Conservation (phyloP, 2,329 filamentous ascomycete species). For the Fusarium sp. region DNA sequence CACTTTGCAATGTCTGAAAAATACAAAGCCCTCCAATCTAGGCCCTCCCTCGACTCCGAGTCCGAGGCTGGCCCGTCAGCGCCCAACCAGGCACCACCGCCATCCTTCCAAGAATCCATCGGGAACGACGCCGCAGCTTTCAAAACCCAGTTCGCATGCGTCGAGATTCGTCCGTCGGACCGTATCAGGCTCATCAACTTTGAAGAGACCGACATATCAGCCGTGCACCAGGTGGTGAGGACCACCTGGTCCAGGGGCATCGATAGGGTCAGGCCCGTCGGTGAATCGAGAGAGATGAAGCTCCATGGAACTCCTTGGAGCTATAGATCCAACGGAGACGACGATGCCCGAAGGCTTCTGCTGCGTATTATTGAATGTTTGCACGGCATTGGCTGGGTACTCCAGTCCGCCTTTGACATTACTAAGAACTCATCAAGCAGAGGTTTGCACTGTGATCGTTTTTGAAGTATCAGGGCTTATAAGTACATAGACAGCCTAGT, state of each 20-base stretch:
- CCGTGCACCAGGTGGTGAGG: constrained; percentile 2
- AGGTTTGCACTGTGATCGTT: neutral
- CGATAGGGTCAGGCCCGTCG: neutral
- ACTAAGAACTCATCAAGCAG: constrained; percentile 17
- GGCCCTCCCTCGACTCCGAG: neutral
- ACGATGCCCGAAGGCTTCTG: constrained; percentile 20
- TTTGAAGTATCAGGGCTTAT: neutral
- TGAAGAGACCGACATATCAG: neutral
- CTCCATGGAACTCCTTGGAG: constrained; percentile 12
- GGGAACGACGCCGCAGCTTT: neutral
- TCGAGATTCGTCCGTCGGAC: constrained; percentile 10
- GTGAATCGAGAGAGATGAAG: constrained; percentile 13
- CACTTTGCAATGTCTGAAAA: neutral
- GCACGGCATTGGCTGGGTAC: constrained; percentile 25
- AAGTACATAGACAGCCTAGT: constrained; percentile 7
- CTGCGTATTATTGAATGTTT: constrained; percentile 16
- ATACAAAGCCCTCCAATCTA: neutral
- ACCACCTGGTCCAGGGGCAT: constrained; percentile 1
- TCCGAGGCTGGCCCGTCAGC: neutral
- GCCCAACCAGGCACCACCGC: neutral
- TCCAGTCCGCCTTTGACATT: constrained; percentile 17
- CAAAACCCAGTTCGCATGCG: constrained; percentile 17
- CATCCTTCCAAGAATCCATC: constrained; percentile 28
- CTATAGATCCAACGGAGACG: neutral
- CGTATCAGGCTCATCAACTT: constrained; percentile 26